A percentile compares a stretch with the other conserved stretches of the same genome.
Conservation (phyloP, 805 yeast species). For the Spathaspora hagerdaliae region DNA sequence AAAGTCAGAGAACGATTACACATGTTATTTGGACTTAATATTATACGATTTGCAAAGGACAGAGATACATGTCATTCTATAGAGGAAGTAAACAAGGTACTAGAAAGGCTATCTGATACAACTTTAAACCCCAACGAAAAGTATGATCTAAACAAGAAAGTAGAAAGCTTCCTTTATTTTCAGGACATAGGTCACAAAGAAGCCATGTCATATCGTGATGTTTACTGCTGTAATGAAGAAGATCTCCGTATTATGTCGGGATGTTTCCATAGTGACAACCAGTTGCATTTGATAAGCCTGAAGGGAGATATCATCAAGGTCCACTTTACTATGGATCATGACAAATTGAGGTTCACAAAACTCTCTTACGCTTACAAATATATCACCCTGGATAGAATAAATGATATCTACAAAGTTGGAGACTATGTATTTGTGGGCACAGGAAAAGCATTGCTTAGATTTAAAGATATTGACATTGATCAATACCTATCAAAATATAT, state of each 20-base stretch:
- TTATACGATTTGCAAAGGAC: not conserved
- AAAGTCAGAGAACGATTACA: not conserved
- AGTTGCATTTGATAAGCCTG: not conserved
- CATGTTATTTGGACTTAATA: conserved; percentile 1
- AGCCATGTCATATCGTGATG: not conserved
- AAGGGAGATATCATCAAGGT: not conserved
- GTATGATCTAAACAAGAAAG: not conserved
- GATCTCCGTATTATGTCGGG: not conserved
- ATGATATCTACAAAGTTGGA: not conserved
- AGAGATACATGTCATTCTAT: not conserved
- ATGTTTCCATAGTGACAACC: not conserved
- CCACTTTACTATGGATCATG: not conserved
- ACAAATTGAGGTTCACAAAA: not conserved
- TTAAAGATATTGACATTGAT: not conserved
- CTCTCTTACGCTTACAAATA: not conserved
- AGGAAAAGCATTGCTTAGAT: not conserved
- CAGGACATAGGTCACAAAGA: not conserved
- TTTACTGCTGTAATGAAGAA: not conserved
- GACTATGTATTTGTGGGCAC: not conserved
- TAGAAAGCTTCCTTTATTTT: not conserved
- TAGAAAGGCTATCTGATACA: not conserved
- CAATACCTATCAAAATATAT: not conserved
- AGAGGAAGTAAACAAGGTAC: not conserved
- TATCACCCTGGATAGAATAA: not conserved
- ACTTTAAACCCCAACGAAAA: not conserved